Evolutionary conservation across 305 asterid species (phyloP).

Genomic region (Fraxinus albicans): DNA sequence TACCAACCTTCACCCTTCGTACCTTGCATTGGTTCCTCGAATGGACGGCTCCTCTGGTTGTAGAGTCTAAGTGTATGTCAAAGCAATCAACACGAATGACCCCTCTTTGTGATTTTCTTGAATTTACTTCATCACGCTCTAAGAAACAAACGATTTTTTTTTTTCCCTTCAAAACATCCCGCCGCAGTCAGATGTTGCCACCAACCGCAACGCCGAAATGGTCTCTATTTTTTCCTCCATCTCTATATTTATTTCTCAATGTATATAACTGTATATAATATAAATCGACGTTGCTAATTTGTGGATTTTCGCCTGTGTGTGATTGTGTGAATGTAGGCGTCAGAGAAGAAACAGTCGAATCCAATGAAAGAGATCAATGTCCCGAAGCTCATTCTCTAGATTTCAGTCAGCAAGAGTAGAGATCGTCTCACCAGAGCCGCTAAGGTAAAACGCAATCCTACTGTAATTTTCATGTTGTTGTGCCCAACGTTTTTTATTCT

Average conservation of each 20-base stretch:
- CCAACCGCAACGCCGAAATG: not conserved
- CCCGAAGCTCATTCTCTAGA: too few species aligned
- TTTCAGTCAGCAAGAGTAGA: slow-evolving; percentile 24
- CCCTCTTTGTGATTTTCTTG: not conserved
- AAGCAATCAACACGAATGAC: not conserved
- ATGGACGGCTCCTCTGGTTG: not conserved
- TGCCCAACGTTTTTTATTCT: not conserved
- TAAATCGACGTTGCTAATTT: not conserved
- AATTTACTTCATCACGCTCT: not conserved
- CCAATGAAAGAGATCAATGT: too few species aligned
- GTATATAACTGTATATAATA: too few species aligned
- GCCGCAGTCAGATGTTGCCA: not conserved
- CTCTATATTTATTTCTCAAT: not conserved
- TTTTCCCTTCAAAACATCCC: not conserved
- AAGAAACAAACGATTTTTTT: not conserved
- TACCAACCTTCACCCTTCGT: not conserved
- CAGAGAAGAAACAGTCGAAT: too few species aligned
- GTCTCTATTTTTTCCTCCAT: not conserved
- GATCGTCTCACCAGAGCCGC: slow-evolving; percentile 45
- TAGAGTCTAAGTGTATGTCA: not conserved
- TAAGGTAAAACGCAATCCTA: slow-evolving; percentile 21
- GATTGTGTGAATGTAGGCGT: not conserved
- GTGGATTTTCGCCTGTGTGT: too few species aligned
- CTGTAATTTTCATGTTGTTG: not conserved
- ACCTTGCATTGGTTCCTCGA: not conserved